These are phyloP conservation scores for Stromatinia cepivora DNA, from an alignment of 2,329 filamentous ascomycete genomes.

Conservation along the genomic window DNA sequence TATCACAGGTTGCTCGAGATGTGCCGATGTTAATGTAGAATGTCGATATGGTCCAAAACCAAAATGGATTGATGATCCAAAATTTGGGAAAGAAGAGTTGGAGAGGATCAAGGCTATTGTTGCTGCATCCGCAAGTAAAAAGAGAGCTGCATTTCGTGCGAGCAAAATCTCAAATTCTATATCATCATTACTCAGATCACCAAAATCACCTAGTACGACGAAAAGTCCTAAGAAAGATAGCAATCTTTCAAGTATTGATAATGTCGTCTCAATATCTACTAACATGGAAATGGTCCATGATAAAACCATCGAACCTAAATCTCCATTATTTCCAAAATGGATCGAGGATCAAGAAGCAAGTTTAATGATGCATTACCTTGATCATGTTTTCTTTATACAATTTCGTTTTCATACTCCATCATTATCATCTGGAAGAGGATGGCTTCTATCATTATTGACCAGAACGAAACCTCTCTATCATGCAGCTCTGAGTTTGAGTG, in stretches of 20 bases:
- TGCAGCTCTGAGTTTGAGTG: conserved; percentile 54
- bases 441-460: conserved; percentile 58
- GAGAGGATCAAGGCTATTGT: conserved; percentile 17
- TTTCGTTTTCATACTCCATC: conserved; percentile 62
- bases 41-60: conserved; percentile 48
- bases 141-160: conserved; percentile 19
- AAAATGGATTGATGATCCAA: conserved; percentile 25
- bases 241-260: not conserved
- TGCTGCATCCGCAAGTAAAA: conserved; percentile 17
- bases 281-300: not conserved
- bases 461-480: conserved; percentile 58
- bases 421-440: conserved; percentile 57
- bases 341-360: conserved; percentile 27
- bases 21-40: conserved; percentile 55
- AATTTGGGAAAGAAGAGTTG: conserved; percentile 17
- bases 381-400: conserved; percentile 61
- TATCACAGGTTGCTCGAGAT: conserved; percentile 49
- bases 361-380: conserved; percentile 59
- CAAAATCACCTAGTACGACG: no score
- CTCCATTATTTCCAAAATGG: conserved; percentile 23
- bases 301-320: not conserved
- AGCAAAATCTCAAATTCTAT: conserved; percentile 2
- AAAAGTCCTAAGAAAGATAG: not conserved
- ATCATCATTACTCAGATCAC: not conserved
- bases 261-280: not conserved